Percentiles rank a stretch among this genome's conserved stretches.
phyloP scores from a whole-genome alignment of 1,284 basidiomycete genomes.

The Puccinia polysora region DNA sequence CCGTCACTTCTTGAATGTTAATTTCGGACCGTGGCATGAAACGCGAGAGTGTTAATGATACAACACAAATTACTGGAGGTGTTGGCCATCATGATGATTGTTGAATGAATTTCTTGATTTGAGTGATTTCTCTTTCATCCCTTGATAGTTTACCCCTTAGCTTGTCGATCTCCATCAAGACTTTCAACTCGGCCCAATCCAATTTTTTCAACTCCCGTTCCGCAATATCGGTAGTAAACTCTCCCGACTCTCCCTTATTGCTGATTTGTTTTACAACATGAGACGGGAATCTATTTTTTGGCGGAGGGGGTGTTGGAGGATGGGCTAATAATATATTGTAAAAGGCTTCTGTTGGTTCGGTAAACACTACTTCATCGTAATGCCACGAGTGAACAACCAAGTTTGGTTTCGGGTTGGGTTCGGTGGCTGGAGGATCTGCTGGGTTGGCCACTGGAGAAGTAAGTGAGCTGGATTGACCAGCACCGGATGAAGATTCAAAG shows the following conservation, averaged over 20 bases:
- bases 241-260: slow-evolving; percentile 48
- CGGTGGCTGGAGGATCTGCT: not conserved
- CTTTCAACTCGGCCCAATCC: slow-evolving; percentile 23
- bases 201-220: slow-evolving; percentile 30
- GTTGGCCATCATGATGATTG: slow-evolving; percentile 11
- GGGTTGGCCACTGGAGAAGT: too few species aligned
- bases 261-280: slow-evolving; percentile 49
- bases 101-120: slow-evolving; percentile 26
- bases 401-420: slow-evolving; percentile 51
- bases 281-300: slow-evolving; percentile 57
- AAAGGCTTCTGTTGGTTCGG: slow-evolving; percentile 85
- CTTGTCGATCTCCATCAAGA: slow-evolving; percentile 32
- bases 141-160: slow-evolving; percentile 16
- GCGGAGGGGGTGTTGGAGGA: slow-evolving; percentile 76
- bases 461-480: slow-evolving; percentile 46
- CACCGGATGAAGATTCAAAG: slow-evolving; percentile 54
- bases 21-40: too few species aligned
- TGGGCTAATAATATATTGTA: slow-evolving; percentile 73
- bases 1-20: too few species aligned
- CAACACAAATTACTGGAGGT: too few species aligned
- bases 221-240: slow-evolving; percentile 25
- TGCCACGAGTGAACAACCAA: slow-evolving; percentile 87
- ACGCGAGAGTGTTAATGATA: too few species aligned
- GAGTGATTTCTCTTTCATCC: slow-evolving; percentile 19
- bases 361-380: slow-evolving; percentile 96